Conservation (phyloP, 805 yeast genomes). For the Starmerella riodocensis region DNA sequence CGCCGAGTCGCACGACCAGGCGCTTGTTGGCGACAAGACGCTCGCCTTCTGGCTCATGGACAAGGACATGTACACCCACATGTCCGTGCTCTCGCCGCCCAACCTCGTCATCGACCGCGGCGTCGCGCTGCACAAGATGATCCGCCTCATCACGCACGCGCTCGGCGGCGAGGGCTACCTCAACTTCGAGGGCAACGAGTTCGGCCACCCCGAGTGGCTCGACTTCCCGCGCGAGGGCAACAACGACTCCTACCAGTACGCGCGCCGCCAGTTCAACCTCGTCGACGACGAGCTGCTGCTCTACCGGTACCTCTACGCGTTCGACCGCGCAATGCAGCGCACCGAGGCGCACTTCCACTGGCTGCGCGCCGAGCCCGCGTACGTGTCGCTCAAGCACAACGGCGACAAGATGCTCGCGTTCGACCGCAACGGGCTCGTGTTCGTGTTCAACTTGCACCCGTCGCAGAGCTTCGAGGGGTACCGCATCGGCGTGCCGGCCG, state of each 20-base stretch:
- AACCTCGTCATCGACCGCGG: constrained; percentile 82
- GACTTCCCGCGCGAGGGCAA: constrained; percentile 92
- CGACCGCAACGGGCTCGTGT: constrained; percentile 75
- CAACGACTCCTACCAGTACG: constrained; percentile 78
- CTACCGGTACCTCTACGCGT: constrained; percentile 63
- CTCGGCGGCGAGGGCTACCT: constrained; percentile 96
- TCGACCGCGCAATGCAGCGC: constrained; percentile 75
- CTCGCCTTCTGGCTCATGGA: constrained; percentile 98
- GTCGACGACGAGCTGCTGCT: constrained; percentile 67
- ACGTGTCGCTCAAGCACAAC: constrained; percentile 77
- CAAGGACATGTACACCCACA: constrained; percentile 92
- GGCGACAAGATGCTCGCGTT: constrained; percentile 77
- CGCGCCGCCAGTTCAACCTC: constrained; percentile 86
- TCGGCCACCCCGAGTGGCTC: constrained; percentile 98
- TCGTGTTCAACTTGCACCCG: constrained; percentile 85
- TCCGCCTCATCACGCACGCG: constrained; percentile 71
- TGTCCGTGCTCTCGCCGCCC: constrained; percentile 62
- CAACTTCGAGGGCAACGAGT: constrained; percentile 94
- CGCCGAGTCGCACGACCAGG: constrained; percentile 94
- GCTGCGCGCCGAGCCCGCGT: constrained; percentile 63
- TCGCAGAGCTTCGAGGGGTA: constrained; percentile 71
- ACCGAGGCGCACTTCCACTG: constrained; percentile 60
- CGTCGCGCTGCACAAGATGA: constrained; percentile 77
- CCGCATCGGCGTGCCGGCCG: constrained; percentile 71
- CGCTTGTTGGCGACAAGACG: constrained; percentile 92